These are phyloP conservation scores for Podospora bellae-mahoneyi DNA, from an alignment of 495 filamentous ascomycete species.

Conservation along the genomic window DNA sequence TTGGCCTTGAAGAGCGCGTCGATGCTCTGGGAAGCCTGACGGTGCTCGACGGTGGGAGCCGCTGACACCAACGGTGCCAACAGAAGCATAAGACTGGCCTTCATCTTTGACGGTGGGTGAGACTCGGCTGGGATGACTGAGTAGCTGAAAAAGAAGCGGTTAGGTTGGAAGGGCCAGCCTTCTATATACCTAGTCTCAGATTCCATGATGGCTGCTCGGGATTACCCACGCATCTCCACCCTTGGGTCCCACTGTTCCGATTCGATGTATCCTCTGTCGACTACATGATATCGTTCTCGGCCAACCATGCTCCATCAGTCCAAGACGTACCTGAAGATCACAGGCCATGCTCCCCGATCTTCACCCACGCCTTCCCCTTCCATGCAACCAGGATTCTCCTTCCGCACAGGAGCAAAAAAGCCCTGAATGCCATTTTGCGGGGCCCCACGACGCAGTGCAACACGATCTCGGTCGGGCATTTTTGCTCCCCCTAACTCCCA, in stretches of 20 bases:
- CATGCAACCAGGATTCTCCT: background rate
- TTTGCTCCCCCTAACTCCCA: background rate
- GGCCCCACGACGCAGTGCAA: slow-evolving; percentile 15
- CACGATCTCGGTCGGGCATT: slow-evolving; percentile 13
- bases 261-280: background rate
- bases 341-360: background rate
- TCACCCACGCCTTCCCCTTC: background rate
- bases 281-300: background rate
- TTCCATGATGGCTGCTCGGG: background rate
- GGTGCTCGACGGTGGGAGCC: slow-evolving; percentile 34
- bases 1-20: slow-evolving; percentile 55
- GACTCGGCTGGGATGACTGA: background rate
- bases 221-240: background rate
- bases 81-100: slow-evolving; percentile 37
- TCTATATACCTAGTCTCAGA: background rate
- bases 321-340: slow-evolving; percentile 7
- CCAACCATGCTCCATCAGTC: background rate
- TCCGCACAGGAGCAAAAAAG: background rate
- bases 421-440: slow-evolving; percentile 1
- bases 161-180: background rate
- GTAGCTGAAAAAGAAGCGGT: background rate
- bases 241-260: background rate
- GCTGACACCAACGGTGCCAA: slow-evolving; percentile 36
- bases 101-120: slow-evolving; percentile 35
- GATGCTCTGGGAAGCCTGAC: slow-evolving; percentile 47